Percentiles rank a stretch among this genome's conserved stretches.
phyloP scores from a whole-genome alignment of 768 basidiomycete genomes.

The Leccinum broughii region DNA sequence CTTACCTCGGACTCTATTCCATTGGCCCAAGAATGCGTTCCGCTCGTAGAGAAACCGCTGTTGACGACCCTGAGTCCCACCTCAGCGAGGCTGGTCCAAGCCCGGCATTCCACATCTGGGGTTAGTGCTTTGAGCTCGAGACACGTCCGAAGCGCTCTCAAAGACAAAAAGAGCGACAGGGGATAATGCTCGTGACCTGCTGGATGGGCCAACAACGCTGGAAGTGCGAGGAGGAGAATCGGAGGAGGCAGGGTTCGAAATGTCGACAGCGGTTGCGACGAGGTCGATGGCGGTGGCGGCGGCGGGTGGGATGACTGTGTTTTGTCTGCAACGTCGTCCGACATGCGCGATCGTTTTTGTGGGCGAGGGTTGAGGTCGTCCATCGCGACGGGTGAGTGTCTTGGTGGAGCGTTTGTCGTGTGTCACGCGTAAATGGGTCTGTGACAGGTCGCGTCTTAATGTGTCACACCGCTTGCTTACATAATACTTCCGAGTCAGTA shows the following conservation, averaged over 20 bases:
- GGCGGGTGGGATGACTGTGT: neutral
- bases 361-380: conserved; percentile 34
- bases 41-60: conserved; percentile 41
- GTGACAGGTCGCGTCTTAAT: conserved; percentile 33
- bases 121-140: conserved; percentile 50
- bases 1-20: conserved; percentile 57
- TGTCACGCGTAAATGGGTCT: conserved; percentile 32
- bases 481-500: neutral
- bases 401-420: neutral
- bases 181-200: conserved; percentile 59
- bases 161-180: conserved; percentile 55
- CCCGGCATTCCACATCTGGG: conserved; percentile 63
- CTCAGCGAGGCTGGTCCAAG: conserved; percentile 71
- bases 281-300: neutral
- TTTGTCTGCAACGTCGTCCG: conserved; percentile 1
- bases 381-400: conserved; percentile 20
- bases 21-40: conserved; percentile 45
- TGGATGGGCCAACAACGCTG: conserved; percentile 60
- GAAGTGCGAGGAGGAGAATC: conserved; percentile 60
- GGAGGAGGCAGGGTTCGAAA: conserved; percentile 41
- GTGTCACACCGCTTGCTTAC: neutral
- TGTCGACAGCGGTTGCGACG: conserved; percentile 1
- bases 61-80: conserved; percentile 58
- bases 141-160: conserved; percentile 57
- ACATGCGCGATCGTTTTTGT: conserved; percentile 35